phyloP scores from a whole-genome alignment of 1,139 yeast species.

The Yamadazyma atlantica region DNA sequence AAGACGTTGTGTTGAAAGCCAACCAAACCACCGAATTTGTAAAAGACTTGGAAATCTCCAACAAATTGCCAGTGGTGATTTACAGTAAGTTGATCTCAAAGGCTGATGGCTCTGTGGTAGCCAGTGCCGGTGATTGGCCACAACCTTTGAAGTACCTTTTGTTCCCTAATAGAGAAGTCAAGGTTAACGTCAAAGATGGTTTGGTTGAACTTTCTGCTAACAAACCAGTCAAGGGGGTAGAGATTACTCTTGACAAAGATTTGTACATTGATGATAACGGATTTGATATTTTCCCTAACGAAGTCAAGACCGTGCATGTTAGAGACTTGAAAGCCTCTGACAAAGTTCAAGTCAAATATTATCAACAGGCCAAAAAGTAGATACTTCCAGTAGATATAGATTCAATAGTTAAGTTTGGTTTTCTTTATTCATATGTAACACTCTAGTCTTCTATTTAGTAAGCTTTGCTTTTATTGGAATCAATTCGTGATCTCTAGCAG shows the following conservation, averaged over 20 bases:
- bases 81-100: conserved; percentile 12
- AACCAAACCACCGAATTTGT: conserved; percentile 29
- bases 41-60: conserved; percentile 7
- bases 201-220: conserved; percentile 18
- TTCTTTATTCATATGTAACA: too few species aligned
- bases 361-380: conserved; percentile 1
- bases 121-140: conserved; percentile 46
- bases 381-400: too few species aligned
- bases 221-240: conserved; percentile 39
- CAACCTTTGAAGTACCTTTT: conserved; percentile 46
- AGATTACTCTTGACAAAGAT: conserved; percentile 18
- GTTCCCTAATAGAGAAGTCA: conserved; percentile 18
- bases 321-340: conserved; percentile 10
- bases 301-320: conserved; percentile 15
- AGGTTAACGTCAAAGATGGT: conserved; percentile 12
- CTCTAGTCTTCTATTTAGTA: background rate
- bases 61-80: conserved; percentile 16
- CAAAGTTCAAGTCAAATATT: conserved; percentile 7
- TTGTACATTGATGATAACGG: conserved; percentile 34
- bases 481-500: background rate
- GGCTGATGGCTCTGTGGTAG: conserved; percentile 15
- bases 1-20: conserved; percentile 19
- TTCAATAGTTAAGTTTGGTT: too few species aligned
- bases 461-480: background rate
- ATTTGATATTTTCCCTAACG: conserved; percentile 40